Evolutionary conservation across 768 basidiomycete genomes (phyloP).

Genomic region (Mycena olivaceomarginata): DNA sequence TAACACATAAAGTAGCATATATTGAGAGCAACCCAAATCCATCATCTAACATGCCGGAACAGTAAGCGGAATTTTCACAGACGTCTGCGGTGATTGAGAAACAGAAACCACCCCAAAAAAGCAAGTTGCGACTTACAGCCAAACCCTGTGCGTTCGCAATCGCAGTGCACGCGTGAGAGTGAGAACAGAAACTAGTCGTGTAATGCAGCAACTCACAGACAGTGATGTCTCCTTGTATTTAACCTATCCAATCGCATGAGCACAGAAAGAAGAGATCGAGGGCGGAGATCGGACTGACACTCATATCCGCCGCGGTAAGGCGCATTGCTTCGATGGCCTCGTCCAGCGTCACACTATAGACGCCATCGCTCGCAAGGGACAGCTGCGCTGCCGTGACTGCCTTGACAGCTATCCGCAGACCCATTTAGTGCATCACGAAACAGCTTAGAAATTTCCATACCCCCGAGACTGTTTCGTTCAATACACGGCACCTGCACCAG

Average conservation of each 20-base stretch:
- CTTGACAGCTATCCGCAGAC: slow-evolving; percentile 81
- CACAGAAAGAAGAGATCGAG: not conserved
- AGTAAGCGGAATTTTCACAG: slow-evolving; percentile 89
- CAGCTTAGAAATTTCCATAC: slow-evolving; percentile 57
- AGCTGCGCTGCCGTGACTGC: slow-evolving; percentile 96
- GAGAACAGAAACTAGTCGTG: slow-evolving; percentile 12
- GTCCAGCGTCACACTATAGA: slow-evolving; percentile 92
- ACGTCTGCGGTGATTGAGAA: slow-evolving; percentile 46
- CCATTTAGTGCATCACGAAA: slow-evolving; percentile 18
- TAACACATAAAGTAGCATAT: slow-evolving; percentile 12
- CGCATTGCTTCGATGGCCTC: slow-evolving; percentile 98
- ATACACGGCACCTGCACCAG: slow-evolving; percentile 98
- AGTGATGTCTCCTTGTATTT: slow-evolving; percentile 98
- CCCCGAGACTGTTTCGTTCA: slow-evolving; percentile 91
- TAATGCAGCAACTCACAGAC: slow-evolving; percentile 71
- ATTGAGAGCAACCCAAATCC: not conserved
- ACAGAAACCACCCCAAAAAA: slow-evolving; percentile 59
- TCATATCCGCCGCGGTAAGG: slow-evolving; percentile 95
- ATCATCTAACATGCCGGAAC: slow-evolving; percentile 83
- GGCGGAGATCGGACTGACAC: slow-evolving; percentile 59
- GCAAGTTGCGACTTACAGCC: slow-evolving; percentile 66
- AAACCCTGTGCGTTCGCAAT: slow-evolving; percentile 64
- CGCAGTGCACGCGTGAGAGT: not conserved
- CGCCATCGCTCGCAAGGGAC: slow-evolving; percentile 93
- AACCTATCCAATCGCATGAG: slow-evolving; percentile 31